Evolutionary conservation across 371 early-diverging fungal species (phyloP), one percentile per base, ranked within the genome.

Genomic region (Mucor racemosus): DNA sequence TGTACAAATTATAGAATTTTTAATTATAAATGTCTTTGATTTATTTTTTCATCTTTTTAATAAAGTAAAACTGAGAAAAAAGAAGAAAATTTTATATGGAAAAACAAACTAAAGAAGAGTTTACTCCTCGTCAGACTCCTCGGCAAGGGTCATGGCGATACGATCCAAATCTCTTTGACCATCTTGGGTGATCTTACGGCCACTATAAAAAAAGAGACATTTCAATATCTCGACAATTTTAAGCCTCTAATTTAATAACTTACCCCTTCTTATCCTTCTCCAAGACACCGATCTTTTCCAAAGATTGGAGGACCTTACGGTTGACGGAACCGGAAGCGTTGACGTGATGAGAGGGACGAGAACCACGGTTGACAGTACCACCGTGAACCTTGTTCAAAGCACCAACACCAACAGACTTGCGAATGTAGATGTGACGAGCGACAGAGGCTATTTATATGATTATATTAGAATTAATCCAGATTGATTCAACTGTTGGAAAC

Each of bases 401-500:
- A 84, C 97, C 97, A 70, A 96, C 92, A 80, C 97, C 97, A 70
- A 94, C 94, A 73, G 91, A 90, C 72, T 81, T 77, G 78, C 95
- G 94, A 76, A 98, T 88, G 94, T 98, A 98, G 86, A 97, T 88
- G 88, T 96, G 96, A 68, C 97, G 95, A 76, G 97, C 97, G 76
- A 97, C 90, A 68, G 95, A 86, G 64, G 99, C 98, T 92, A 76
- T 54, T 4, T 6, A 14, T n/a, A n/a, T n/a, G n/a, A n/a, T n/a
- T n/a, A n/a, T n/a, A n/a, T n/a, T n/a, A n/a, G n/a, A n/a, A n/a
- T n/a, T n/a, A n/a, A n/a, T n/a, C n/a, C n/a, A n/a, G n/a, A n/a
- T n/a, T n/a, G n/a, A n/a, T n/a, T n/a, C n/a, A n/a, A n/a, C n/a
- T n/a, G n/a, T n/a, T n/a, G n/a, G 9, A 36, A 36, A 36, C 78